Conservation (phyloP, 352 stramenopile species). For the Phytopythium oedochilum region DNA sequence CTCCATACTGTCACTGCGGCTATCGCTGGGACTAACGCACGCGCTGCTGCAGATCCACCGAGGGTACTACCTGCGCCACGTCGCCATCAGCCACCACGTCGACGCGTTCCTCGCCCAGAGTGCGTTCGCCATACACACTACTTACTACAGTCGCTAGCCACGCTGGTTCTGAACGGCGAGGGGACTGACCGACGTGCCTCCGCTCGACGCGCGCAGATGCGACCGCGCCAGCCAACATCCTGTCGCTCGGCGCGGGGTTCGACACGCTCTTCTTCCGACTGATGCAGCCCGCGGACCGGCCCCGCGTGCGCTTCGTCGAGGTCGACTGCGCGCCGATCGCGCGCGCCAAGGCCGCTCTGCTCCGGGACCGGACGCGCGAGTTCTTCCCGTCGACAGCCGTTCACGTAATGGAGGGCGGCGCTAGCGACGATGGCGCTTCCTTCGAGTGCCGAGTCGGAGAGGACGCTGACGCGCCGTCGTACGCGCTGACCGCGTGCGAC, state of each 20-base stretch:
- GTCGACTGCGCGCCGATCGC: conserved; percentile 62
- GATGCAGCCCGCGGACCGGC: conserved; percentile 15
- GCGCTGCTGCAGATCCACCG: conserved; percentile 51
- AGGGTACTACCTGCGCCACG: conserved; percentile 69
- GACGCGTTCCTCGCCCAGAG: conserved; percentile 41
- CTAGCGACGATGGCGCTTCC: conserved; percentile 8
- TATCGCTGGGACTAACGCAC: neutral
- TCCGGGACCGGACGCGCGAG: conserved; percentile 17
- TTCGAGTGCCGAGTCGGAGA: conserved; percentile 19
- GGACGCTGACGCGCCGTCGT: conserved; percentile 12
- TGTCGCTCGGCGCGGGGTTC: conserved; percentile 69
- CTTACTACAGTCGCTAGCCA: neutral
- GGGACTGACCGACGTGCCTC: neutral
- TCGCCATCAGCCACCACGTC: conserved; percentile 49
- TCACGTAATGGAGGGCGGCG: conserved; percentile 5
- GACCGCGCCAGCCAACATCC: conserved; percentile 32
- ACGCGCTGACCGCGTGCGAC: conserved; percentile 49
- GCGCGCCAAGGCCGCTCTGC: conserved; percentile 34
- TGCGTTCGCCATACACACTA: neutral
- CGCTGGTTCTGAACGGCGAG: neutral
- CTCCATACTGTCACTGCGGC: neutral
- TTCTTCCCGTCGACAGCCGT: conserved; percentile 19
- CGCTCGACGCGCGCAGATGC: conserved; percentile 2
- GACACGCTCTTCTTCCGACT: conserved; percentile 76
- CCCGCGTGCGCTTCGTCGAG: conserved; percentile 36